Evolutionary conservation across 176 grass and related monocot genomes (phyloP), one percentile per base, ranked within the genome.

Genomic region (Juncus effusus): DNA sequence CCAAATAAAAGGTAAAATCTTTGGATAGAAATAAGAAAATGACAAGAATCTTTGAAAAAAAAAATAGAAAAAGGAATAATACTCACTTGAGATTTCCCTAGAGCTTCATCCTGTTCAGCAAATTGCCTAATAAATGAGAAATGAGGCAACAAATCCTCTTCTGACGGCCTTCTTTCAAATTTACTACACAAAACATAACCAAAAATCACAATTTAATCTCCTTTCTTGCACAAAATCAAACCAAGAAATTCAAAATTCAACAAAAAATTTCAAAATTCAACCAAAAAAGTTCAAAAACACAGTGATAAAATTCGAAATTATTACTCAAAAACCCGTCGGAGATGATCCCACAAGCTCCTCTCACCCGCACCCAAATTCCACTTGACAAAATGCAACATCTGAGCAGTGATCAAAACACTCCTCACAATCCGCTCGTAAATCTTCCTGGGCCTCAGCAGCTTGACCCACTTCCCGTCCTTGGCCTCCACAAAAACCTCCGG

Each of bases 61-160:
- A 2, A 14, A 79, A 8, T 40, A 52, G 6, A 65, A 66, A 42
- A 51, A 79, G 19, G 8, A 36, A 73, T 13, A 74, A n/a, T 41
- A 40, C 51, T 42, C 75, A 97, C 94, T 82, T 84, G 40, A 70
- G 82, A 97, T 78, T 84, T 89, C 72, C 68, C 62, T n/a, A 97
- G 76, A 49, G 51, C 60, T 2, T 62, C 10, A 80, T 92, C 82
- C 54, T 63, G 88, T 58, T 86, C 80, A 5, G 44, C 69, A 13
- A 86, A 89, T 14, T 78, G 60, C 75, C 80, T 82, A 47, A 97
- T 80, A 40, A 97, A 79, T 8, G 78, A 67, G 52, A 38, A 13
- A 63, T 97, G 88, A 60, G 76, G 73, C 68, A 74, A 81, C 28
- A 92, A 80, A 72, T 97, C 88, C 28, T 82, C 78, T 35, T 69